phyloP scores from a whole-genome alignment of 1,284 basidiomycete species.

The Apiotrichum gamsii region DNA sequence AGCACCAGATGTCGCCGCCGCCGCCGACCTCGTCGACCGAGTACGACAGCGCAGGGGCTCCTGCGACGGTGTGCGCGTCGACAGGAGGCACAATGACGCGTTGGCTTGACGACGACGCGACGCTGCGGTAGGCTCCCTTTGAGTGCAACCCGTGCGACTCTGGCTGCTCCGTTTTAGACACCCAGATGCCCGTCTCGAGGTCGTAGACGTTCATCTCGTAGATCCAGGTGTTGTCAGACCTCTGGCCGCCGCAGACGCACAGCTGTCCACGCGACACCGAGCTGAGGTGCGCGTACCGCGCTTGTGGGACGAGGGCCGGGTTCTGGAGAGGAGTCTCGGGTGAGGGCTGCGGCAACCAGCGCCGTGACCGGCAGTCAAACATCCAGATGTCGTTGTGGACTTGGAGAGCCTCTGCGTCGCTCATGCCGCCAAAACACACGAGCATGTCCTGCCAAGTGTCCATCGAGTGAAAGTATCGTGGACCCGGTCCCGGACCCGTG shows the following conservation, averaged over 20 bases:
- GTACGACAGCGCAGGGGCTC: conserved; percentile 17
- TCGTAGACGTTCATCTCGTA: conserved; percentile 87
- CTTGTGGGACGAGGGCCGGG: conserved; percentile 56
- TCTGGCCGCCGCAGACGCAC: conserved; percentile 92
- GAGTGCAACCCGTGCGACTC: conserved; percentile 66
- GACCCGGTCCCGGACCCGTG: conserved; percentile 54
- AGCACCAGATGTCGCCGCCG: conserved; percentile 45
- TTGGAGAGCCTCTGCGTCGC: conserved; percentile 55
- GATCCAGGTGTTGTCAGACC: conserved; percentile 60
- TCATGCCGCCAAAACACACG: conserved; percentile 86
- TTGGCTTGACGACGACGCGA: conserved; percentile 66
- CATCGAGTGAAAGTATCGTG: conserved; percentile 85
- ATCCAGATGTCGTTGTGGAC: conserved; percentile 81
- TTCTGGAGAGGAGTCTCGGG: conserved; percentile 29
- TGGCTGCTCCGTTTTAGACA: conserved; percentile 61
- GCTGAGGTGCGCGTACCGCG: conserved; percentile 85
- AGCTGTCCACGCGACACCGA: conserved; percentile 72
- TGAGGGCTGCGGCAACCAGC: conserved; percentile 57
- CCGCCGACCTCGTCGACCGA: conserved; percentile 35
- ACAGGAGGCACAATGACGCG: conserved; percentile 58
- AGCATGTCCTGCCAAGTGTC: conserved; percentile 83
- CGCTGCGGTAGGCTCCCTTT: conserved; percentile 79
- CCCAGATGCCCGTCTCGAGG: conserved; percentile 64
- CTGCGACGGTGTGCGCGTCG: conserved; percentile 11
- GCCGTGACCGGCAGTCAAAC: conserved; percentile 63